Evolutionary conservation across 495 filamentous ascomycete genomes (phyloP).

Genomic region (Tirmania nivea): DNA sequence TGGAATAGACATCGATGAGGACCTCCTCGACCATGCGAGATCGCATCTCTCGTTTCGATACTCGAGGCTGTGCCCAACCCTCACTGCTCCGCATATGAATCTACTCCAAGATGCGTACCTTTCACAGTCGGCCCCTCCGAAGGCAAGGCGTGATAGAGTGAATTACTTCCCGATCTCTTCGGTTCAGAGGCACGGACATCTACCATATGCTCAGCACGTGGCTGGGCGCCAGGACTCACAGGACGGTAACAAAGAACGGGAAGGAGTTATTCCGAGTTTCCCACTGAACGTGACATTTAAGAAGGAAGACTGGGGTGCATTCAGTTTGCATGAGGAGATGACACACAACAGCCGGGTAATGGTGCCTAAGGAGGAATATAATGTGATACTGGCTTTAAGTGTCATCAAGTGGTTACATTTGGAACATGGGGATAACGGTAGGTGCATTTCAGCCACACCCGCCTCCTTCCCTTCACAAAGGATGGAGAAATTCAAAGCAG

Average conservation of each 20-base stretch:
- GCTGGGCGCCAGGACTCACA: background rate
- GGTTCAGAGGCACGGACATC: slow-evolving; percentile 17
- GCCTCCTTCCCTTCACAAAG: too few relatives aligned
- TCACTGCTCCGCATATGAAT: background rate
- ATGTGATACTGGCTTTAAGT: slow-evolving; percentile 22
- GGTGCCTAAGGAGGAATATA: slow-evolving; percentile 8
- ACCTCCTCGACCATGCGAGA: slow-evolving; percentile 19
- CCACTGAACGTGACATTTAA: slow-evolving; percentile 17
- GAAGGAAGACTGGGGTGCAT: slow-evolving; percentile 17
- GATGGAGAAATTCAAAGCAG: too few relatives aligned
- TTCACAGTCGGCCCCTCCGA: background rate
- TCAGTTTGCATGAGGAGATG: background rate
- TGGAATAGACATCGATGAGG: slow-evolving; percentile 21
- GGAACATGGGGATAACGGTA: slow-evolving; percentile 17
- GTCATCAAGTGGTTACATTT: slow-evolving; percentile 26
- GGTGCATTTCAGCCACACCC: background rate
- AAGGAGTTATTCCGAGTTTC: background rate
- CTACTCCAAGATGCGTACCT: background rate
- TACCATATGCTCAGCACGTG: slow-evolving; percentile 6
- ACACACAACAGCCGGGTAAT: background rate
- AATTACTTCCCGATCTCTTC: slow-evolving; percentile 24
- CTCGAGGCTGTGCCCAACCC: slow-evolving; percentile 10
- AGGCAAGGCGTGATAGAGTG: background rate
- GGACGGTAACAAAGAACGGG: background rate
- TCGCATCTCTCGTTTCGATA: slow-evolving; percentile 19